Conservation (phyloP, 257 asterid species). For the Nicotiana obtusifolia region DNA sequence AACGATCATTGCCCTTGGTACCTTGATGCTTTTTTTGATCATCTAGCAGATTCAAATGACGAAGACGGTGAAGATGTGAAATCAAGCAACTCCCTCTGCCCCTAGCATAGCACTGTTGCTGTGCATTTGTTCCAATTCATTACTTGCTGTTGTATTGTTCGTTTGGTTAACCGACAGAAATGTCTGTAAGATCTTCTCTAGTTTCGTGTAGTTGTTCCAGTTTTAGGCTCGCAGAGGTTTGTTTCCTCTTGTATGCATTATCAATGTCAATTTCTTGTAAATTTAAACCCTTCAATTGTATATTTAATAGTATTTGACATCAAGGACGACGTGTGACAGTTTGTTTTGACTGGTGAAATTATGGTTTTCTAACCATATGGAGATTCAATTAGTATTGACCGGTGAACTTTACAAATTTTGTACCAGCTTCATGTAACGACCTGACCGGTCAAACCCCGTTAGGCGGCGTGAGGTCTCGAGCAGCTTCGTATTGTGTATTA, state of each 20-base stretch:
- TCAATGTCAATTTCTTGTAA: neutral
- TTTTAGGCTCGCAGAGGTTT: neutral
- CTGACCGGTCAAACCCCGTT: too few species aligned
- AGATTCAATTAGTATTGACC: neutral
- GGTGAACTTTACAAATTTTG: neutral
- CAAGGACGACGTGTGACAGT: neutral
- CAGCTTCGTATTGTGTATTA: too few species aligned
- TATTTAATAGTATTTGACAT: neutral
- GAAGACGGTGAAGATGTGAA: slow-evolving; percentile 17
- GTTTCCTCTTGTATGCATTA: neutral
- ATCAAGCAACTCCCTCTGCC: neutral
- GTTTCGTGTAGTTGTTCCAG: neutral
- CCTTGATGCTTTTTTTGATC: slow-evolving; percentile 31
- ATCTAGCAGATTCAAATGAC: slow-evolving; percentile 25
- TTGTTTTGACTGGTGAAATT: neutral
- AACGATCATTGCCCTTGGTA: slow-evolving; percentile 31
- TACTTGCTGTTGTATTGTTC: neutral
- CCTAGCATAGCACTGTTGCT: neutral
- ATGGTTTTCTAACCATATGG: neutral
- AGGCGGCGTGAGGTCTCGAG: too few species aligned
- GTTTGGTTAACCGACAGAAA: neutral
- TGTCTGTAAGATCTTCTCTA: neutral
- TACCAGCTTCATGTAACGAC: too few species aligned
- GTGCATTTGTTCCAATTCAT: neutral
- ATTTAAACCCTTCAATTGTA: neutral